A percentile compares a stretch with the other conserved stretches of the same genome.
Conservation (phyloP, 768 basidiomycete species). For the Tricholoma matsutake region DNA sequence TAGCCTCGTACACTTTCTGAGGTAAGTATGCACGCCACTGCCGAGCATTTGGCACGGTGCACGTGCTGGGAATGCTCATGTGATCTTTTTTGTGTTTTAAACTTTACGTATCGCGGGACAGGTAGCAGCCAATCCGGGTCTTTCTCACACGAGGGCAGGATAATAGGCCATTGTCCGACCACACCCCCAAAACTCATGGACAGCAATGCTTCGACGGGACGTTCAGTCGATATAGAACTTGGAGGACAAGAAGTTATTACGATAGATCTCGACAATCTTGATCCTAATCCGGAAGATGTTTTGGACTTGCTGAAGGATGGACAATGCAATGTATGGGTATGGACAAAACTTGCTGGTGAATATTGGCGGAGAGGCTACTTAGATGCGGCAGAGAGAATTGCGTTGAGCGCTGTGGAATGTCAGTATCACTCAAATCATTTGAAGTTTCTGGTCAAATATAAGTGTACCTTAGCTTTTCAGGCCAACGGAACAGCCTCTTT, state of each 20-base stretch:
- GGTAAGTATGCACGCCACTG: too few species aligned
- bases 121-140: background rate
- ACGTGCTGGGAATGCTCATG: too few species aligned
- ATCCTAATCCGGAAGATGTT: constrained; percentile 73
- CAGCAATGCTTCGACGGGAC: constrained; percentile 33
- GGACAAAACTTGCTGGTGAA: constrained; percentile 83
- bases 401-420: constrained; percentile 65
- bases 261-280: constrained; percentile 85
- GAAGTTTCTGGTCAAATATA: constrained; percentile 9
- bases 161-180: too few species aligned
- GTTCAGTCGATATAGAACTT: constrained; percentile 73
- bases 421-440: constrained; percentile 6
- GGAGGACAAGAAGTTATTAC: constrained; percentile 84
- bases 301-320: constrained; percentile 70
- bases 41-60: too few species aligned
- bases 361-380: constrained; percentile 81
- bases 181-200: too few species aligned
- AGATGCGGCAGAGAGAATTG: constrained; percentile 75
- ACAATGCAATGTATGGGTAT: constrained; percentile 68
- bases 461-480: constrained; percentile 43
- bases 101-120: too few species aligned
- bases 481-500: constrained; percentile 46
- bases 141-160: background rate
- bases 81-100: too few species aligned
- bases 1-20: too few species aligned